A percentile compares a stretch with the other conserved stretches of the same genome.
phyloP scores from a whole-genome alignment of 2,329 filamentous ascomycete species.

The Scorias spongiosa region DNA sequence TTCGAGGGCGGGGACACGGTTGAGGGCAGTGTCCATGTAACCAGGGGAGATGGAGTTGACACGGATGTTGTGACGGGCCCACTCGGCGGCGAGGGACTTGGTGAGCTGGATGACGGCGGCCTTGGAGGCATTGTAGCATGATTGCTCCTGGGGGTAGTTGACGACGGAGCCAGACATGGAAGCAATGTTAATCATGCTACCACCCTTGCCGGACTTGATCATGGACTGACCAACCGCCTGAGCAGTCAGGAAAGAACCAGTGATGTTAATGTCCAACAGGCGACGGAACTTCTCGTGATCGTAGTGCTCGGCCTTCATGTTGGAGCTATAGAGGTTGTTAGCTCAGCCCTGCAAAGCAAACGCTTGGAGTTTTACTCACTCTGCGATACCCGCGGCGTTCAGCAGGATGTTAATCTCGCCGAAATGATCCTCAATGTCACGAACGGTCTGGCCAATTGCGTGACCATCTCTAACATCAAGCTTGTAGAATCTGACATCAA shows the following conservation, averaged over 20 bases:
- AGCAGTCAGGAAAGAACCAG: conserved; percentile 61
- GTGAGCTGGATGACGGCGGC: conserved; percentile 63
- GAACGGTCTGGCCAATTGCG: conserved; percentile 54
- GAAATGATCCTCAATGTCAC: conserved; percentile 49
- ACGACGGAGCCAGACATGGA: conserved; percentile 40
- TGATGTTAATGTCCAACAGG: conserved; percentile 70
- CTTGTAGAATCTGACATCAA: conserved; percentile 63
- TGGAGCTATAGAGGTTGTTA: conserved; percentile 37
- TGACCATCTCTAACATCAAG: conserved; percentile 60
- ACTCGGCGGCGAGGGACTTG: conserved; percentile 70
- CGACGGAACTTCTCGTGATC: conserved; percentile 61
- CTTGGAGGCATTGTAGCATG: conserved; percentile 73
- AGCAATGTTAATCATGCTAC: conserved; percentile 60
- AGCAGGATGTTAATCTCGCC: conserved; percentile 61
- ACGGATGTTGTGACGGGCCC: conserved; percentile 66
- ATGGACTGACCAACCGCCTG: conserved; percentile 42
- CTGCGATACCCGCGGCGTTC: conserved; percentile 66
- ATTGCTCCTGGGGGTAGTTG: conserved; percentile 55
- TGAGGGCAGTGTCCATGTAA: conserved; percentile 75
- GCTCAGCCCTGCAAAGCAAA: not conserved
- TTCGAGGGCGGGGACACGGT: conserved; percentile 62
- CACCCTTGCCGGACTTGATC: conserved; percentile 56
- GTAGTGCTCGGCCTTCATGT: conserved; percentile 69
- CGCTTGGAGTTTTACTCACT: conserved; percentile 29
- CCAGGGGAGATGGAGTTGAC: conserved; percentile 76